Percentiles rank a stretch among this genome's conserved stretches.
These are phyloP conservation scores for Pseudonectria buxi DNA, from an alignment of 2,329 filamentous ascomycete genomes.

Conservation along the genomic window DNA sequence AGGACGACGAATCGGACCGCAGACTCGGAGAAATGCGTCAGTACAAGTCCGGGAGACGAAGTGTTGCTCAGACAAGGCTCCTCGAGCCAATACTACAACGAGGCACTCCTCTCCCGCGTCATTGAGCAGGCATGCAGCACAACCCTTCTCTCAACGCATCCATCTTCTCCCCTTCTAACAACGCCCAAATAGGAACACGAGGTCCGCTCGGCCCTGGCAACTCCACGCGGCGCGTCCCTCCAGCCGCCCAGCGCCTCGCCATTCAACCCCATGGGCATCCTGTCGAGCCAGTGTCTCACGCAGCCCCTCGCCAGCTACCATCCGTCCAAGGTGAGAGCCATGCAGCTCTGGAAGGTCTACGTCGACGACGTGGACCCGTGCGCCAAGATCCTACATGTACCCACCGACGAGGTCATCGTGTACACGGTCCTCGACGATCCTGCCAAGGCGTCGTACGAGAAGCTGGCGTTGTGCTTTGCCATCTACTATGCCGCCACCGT, in stretches of 20 bases:
- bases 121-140: conserved; percentile 22
- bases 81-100: conserved; percentile 31
- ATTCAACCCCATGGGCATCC: conserved; percentile 27
- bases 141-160: too few species aligned
- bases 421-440: conserved; percentile 28
- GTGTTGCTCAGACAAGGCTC: conserved; percentile 27
- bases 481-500: conserved; percentile 44
- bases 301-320: conserved; percentile 14
- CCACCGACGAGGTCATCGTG: conserved; percentile 25
- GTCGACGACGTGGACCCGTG: conserved; percentile 22
- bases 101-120: conserved; percentile 28
- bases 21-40: conserved; percentile 1
- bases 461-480: conserved; percentile 35
- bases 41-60: conserved; percentile 10
- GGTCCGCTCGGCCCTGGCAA: conserved; percentile 16
- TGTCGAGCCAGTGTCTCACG: conserved; percentile 19
- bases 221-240: conserved; percentile 7
- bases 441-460: conserved; percentile 16
- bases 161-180: not conserved
- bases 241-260: conserved; percentile 11
- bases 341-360: conserved; percentile 26
- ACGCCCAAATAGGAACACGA: conserved; percentile 14
- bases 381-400: conserved; percentile 23
- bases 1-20: not conserved
- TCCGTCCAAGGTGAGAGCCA: conserved; percentile 20